Percentiles rank a stretch among this genome's conserved stretches.
These are phyloP conservation scores for Samsoniella hepiali DNA, from an alignment of 2,329 filamentous ascomycete genomes.

Conservation along the genomic window DNA sequence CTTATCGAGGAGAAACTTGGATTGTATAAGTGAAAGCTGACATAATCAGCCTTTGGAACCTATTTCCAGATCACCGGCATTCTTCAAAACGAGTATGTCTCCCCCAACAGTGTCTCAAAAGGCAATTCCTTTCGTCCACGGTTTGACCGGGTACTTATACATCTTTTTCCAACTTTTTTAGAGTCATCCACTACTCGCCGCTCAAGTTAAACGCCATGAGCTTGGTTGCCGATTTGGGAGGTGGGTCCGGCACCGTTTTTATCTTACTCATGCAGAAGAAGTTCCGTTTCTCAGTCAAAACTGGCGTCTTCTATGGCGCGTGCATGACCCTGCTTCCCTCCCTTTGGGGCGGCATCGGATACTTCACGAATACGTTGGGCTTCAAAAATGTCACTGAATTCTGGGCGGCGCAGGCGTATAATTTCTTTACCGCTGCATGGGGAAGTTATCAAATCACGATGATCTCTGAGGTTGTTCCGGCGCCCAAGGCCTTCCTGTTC, in stretches of 20 bases:
- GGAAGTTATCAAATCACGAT: conserved; percentile 24
- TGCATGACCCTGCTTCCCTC: conserved; percentile 23
- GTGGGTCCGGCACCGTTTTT: conserved; percentile 23
- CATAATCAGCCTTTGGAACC: conserved; percentile 21
- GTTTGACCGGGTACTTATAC: neutral
- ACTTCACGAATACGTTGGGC: conserved; percentile 22
- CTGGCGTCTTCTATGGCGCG: conserved; percentile 24
- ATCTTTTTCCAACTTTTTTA: neutral
- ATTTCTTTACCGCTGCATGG: conserved; percentile 22
- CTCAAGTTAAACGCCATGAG: conserved; percentile 23
- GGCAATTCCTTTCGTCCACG: neutral
- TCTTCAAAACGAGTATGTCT: conserved; percentile 23
- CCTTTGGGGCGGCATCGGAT: conserved; percentile 24
- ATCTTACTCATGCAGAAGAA: conserved; percentile 22
- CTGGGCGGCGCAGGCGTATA: conserved; percentile 20
- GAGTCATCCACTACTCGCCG: conserved; percentile 24
- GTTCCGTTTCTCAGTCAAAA: conserved; percentile 24
- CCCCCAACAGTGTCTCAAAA: neutral
- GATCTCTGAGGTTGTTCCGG: conserved; percentile 26
- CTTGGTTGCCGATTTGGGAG: conserved; percentile 22
- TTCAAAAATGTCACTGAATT: conserved; percentile 24
- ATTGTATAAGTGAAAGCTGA: neutral
- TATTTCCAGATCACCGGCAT: conserved; percentile 23
- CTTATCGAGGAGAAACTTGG: neutral
- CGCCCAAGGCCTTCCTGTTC: conserved; percentile 25